Conservation (phyloP, 805 yeast species). For the Kodamaea hsintzibuensis region DNA sequence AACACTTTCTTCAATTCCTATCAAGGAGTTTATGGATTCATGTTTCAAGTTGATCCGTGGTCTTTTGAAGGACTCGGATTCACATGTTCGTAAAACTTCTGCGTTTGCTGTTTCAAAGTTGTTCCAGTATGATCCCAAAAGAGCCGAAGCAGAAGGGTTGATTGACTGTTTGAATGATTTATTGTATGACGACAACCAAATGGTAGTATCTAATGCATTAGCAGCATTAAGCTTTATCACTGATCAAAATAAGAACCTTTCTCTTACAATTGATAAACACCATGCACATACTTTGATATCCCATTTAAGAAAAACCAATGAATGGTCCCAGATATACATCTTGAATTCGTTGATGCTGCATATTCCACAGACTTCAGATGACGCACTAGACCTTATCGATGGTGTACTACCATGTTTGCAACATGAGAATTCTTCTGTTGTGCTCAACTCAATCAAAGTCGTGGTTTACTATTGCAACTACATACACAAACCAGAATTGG, state of each 20-base stretch:
- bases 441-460: slow-evolving; percentile 70
- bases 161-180: slow-evolving; percentile 51
- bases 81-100: slow-evolving; percentile 67
- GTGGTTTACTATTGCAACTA: slow-evolving; percentile 75
- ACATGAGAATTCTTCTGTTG: slow-evolving; percentile 80
- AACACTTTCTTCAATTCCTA: slow-evolving; percentile 61
- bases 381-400: slow-evolving; percentile 67
- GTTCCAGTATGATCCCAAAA: slow-evolving; percentile 53
- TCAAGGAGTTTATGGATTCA: slow-evolving; percentile 50
- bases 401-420: slow-evolving; percentile 67
- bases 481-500: slow-evolving; percentile 54
- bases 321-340: slow-evolving; percentile 75
- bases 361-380: slow-evolving; percentile 69
- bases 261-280: slow-evolving; percentile 52
- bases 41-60: slow-evolving; percentile 42
- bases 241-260: slow-evolving; percentile 51
- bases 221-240: slow-evolving; percentile 67
- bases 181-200: slow-evolving; percentile 56
- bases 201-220: slow-evolving; percentile 71
- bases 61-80: slow-evolving; percentile 47
- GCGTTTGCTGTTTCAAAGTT: slow-evolving; percentile 68
- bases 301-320: slow-evolving; percentile 41
- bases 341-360: slow-evolving; percentile 64
- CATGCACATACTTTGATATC: slow-evolving; percentile 40
- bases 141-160: slow-evolving; percentile 45